A percentile compares a stretch with the other conserved stretches of the same genome.
Evolutionary conservation across 2,329 filamentous ascomycete genomes (phyloP).

Genomic region (Pezicula carpinea): DNA sequence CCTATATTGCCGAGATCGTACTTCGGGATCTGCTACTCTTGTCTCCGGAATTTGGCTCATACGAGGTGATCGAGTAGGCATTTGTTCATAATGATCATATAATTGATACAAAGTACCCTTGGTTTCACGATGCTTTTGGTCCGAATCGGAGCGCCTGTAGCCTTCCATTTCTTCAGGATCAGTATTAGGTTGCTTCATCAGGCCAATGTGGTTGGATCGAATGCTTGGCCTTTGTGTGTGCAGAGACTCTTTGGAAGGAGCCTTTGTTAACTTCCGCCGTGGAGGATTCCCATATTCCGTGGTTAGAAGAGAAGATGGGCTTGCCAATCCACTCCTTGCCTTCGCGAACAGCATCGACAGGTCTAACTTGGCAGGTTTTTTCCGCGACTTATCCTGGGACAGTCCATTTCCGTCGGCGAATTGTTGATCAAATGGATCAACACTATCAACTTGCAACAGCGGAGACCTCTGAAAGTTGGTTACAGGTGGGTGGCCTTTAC

Average conservation of each 20-base stretch:
- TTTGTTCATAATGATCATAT: constrained; percentile 24
- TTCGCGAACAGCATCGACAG: constrained; percentile 26
- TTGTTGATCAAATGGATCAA: constrained; percentile 18
- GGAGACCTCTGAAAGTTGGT: constrained; percentile 18
- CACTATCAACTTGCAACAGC: constrained; percentile 18
- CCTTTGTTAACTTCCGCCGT: constrained; percentile 19
- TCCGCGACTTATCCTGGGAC: constrained; percentile 15
- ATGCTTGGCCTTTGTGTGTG: constrained; percentile 20
- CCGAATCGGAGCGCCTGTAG: constrained; percentile 3
- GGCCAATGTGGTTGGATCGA: constrained; percentile 13
- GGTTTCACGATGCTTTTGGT: constrained; percentile 10
- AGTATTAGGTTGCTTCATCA: neutral
- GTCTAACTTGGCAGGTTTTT: constrained; percentile 25
- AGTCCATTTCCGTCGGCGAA: constrained; percentile 7
- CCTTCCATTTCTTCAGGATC: neutral
- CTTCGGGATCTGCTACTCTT: constrained; percentile 10
- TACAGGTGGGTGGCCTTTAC: constrained; percentile 31
- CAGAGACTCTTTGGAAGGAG: constrained; percentile 23
- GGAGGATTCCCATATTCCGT: constrained; percentile 7
- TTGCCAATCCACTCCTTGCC: constrained; percentile 10
- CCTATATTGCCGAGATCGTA: neutral
- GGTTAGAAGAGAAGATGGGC: constrained; percentile 15
- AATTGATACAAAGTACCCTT: constrained; percentile 13
- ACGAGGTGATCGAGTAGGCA: constrained; percentile 12
- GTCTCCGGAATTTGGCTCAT: constrained; percentile 24